phyloP scores from a whole-genome alignment of 1,139 yeast species.

The Yarrowia galli region DNA sequence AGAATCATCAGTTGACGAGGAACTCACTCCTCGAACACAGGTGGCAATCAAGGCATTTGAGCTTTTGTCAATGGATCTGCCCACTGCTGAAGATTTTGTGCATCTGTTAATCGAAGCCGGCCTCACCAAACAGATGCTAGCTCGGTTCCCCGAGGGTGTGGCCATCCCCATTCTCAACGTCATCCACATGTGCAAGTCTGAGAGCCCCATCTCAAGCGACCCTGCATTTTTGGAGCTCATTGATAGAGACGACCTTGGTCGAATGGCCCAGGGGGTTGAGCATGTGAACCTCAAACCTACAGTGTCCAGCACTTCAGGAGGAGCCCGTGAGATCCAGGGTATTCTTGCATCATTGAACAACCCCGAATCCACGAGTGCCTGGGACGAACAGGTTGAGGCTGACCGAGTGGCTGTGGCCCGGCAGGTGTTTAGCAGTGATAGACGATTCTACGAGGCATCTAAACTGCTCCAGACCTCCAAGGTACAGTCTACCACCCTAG shows the following conservation, averaged over 20 bases:
- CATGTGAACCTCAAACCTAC: conserved; percentile 41
- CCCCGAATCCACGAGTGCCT: conserved; percentile 61
- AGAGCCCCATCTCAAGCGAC: conserved; percentile 52
- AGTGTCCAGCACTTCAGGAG: conserved; percentile 40
- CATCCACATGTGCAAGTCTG: conserved; percentile 61
- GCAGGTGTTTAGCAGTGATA: conserved; percentile 75
- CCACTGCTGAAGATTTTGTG: conserved; percentile 61
- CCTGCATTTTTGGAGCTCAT: conserved; percentile 62
- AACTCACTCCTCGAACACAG: conserved; percentile 40
- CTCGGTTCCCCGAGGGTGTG: conserved; percentile 78
- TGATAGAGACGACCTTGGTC: conserved; percentile 68
- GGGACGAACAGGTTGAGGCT: conserved; percentile 74
- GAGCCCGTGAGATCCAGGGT: conserved; percentile 57
- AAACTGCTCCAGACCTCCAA: conserved; percentile 73
- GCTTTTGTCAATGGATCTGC: conserved; percentile 54
- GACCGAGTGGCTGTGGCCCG: conserved; percentile 71
- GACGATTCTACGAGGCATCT: conserved; percentile 81
- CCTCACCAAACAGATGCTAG: conserved; percentile 61
- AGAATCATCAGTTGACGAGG: conserved; percentile 60
- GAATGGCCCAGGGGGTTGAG: conserved; percentile 38
- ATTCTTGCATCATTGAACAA: conserved; percentile 58
- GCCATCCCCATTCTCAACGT: conserved; percentile 63
- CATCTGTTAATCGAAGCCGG: conserved; percentile 65
- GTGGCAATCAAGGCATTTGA: conserved; percentile 54
- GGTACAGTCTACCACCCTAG: conserved; percentile 58